Percentiles rank a stretch among this genome's conserved stretches.
Conservation (phyloP, 495 filamentous ascomycete genomes). For the Xylaria castorea region DNA sequence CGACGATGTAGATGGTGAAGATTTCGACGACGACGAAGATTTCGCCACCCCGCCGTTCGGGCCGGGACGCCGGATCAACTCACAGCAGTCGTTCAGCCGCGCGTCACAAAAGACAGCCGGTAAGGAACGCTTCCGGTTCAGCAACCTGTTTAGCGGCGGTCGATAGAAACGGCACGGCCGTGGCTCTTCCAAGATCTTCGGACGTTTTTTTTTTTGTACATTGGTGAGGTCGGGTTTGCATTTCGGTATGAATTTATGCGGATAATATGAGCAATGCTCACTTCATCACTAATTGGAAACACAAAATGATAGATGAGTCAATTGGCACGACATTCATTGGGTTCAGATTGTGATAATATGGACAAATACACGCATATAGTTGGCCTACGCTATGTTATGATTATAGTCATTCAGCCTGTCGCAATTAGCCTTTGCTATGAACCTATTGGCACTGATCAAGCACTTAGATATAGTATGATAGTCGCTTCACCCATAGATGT, state of each 20-base stretch:
- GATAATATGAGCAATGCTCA: slow-evolving; percentile 5
- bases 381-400: slow-evolving; percentile 18
- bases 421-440: background rate
- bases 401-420: background rate
- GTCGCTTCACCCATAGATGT: background rate
- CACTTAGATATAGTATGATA: slow-evolving; percentile 1
- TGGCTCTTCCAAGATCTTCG: background rate
- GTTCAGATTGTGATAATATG: slow-evolving; percentile 15
- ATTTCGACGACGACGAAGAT: slow-evolving; percentile 38
- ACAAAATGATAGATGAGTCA: background rate
- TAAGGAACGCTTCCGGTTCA: slow-evolving; percentile 42
- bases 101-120: slow-evolving; percentile 36
- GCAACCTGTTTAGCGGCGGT: slow-evolving; percentile 35
- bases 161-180: slow-evolving; percentile 16
- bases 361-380: slow-evolving; percentile 2
- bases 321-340: background rate
- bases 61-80: slow-evolving; percentile 39
- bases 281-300: background rate
- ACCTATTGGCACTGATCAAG: background rate
- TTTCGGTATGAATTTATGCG: background rate
- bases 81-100: slow-evolving; percentile 43
- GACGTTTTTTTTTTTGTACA: background rate
- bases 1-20: slow-evolving; percentile 27
- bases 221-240: background rate
- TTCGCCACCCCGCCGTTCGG: slow-evolving; percentile 33